These are phyloP conservation scores for Fraxinus nigra DNA, from an alignment of 305 asterid species.

Conservation along the genomic window DNA sequence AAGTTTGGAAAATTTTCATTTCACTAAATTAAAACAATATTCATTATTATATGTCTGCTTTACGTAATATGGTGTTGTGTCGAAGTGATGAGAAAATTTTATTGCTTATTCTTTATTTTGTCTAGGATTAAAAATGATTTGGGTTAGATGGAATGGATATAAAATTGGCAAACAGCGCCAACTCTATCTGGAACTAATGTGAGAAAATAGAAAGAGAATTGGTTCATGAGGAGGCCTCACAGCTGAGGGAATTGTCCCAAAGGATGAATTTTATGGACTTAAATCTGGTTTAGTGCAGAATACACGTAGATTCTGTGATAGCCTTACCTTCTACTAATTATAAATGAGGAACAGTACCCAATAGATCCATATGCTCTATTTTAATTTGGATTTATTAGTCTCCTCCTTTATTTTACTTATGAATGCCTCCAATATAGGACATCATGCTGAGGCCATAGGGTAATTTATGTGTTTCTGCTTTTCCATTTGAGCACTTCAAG, in stretches of 20 bases:
- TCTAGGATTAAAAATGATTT: not conserved
- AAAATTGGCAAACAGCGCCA: not conserved
- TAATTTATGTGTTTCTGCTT: not conserved
- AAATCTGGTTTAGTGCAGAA: not conserved
- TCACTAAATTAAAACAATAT: conserved; percentile 3
- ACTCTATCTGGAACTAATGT: not conserved
- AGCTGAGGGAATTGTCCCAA: not conserved
- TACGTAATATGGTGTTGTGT: not conserved
- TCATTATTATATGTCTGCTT: not conserved
- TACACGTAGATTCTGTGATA: conserved; percentile 1
- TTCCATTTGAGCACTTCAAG: not conserved
- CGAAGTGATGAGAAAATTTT: not conserved
- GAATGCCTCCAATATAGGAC: not conserved
- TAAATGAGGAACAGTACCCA: not conserved
- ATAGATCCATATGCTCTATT: not conserved
- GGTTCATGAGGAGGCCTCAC: not conserved
- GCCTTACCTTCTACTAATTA: not conserved
- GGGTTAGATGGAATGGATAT: not conserved
- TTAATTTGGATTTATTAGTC: not conserved
- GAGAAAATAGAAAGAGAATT: not conserved
- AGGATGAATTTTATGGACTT: not conserved
- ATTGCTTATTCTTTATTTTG: conserved; percentile 3
- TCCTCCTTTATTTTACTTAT: not conserved
- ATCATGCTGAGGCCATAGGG: not conserved
- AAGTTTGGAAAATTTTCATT: conserved; percentile 11